These are phyloP conservation scores for Gossypium turneri DNA, from an alignment of 345 rosid genomes.

Conservation along the genomic window DNA sequence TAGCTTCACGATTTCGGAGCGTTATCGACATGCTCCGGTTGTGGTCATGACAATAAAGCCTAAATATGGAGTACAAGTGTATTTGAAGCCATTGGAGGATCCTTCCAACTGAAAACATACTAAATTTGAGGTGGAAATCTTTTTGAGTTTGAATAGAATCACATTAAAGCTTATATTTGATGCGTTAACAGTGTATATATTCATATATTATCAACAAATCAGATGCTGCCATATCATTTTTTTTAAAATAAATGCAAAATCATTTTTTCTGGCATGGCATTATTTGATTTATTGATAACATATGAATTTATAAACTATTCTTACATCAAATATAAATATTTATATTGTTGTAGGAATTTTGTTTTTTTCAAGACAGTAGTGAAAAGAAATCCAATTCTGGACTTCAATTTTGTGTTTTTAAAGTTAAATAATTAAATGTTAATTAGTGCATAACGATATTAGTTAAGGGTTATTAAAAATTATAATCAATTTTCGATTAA, in stretches of 20 bases:
- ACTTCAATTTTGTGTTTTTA: background rate
- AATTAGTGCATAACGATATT: background rate
- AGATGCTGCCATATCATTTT: background rate
- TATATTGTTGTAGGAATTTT: background rate
- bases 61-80: constrained; percentile 67
- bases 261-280: background rate
- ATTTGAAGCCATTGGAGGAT: constrained; percentile 42
- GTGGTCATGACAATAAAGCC: constrained; percentile 71
- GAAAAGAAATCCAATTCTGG: background rate
- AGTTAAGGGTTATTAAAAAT: background rate
- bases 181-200: background rate
- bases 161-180: background rate
- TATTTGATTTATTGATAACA: background rate
- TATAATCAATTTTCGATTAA: no score
- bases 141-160: background rate
- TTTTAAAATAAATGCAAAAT: background rate
- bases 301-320: background rate
- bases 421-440: background rate
- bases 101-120: background rate
- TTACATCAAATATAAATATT: background rate
- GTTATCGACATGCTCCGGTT: constrained; percentile 72
- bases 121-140: constrained; percentile 7
- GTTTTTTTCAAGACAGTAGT: background rate
- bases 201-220: background rate
- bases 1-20: constrained; percentile 49